These are phyloP conservation scores for Blastobotrys petasosporus DNA, from an alignment of 1,139 yeast species.

Conservation along the genomic window DNA sequence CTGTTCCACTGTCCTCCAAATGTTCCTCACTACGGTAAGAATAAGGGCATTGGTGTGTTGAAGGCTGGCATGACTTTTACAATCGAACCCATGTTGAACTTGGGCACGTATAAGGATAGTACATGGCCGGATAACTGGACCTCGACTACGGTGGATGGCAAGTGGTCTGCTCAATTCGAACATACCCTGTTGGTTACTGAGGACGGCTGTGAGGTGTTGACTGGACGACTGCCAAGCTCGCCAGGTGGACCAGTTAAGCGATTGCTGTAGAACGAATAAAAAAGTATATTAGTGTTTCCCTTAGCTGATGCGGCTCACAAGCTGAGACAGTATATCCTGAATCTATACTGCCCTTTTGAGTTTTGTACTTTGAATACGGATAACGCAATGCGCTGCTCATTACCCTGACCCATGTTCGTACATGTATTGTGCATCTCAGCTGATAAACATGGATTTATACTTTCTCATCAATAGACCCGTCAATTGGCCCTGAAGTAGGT, in stretches of 20 bases:
- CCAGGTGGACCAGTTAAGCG: constrained; percentile 86
- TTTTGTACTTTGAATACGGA: no score
- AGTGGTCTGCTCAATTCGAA: constrained; percentile 84
- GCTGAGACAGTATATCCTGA: no score
- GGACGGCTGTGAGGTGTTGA: constrained; percentile 85
- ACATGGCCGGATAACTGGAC: constrained; percentile 99
- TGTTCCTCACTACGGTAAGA: constrained; percentile 87
- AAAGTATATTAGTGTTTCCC: no score
- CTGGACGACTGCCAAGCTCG: constrained; percentile 68
- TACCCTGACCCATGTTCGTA: no score
- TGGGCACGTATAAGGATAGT: constrained; percentile 76
- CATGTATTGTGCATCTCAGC: no score
- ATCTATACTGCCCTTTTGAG: no score
- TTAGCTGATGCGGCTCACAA: no score
- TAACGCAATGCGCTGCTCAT: no score
- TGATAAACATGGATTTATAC: no score
- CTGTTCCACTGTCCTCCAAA: constrained; percentile 91
- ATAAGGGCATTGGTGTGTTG: constrained; percentile 89
- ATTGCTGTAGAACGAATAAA: constrained; percentile 26
- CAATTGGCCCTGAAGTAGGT: no score
- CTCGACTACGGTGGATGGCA: constrained; percentile 81
- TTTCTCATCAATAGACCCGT: no score
- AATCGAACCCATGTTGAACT: constrained; percentile 94
- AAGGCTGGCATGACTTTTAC: constrained; percentile 97
- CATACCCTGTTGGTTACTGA: constrained; percentile 91